phyloP scores from a whole-genome alignment of 1,139 yeast species.

The Ashbya aceris region DNA sequence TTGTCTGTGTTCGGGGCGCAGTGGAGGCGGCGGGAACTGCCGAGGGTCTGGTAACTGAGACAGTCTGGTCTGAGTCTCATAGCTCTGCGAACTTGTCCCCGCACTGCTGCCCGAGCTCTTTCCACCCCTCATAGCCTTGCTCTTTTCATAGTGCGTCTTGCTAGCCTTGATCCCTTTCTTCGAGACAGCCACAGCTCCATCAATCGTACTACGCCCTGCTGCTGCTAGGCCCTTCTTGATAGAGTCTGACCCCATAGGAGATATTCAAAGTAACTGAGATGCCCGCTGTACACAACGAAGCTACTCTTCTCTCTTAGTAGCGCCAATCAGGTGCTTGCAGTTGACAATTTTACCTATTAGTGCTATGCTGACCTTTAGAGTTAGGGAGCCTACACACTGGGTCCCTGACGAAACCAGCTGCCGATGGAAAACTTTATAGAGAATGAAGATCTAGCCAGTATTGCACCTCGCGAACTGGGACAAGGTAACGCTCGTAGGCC shows the following conservation, averaged over 20 bases:
- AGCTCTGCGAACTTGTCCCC: conserved; percentile 10
- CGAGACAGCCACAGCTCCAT: conserved; percentile 39
- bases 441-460: neutral
- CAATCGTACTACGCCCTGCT: conserved; percentile 29
- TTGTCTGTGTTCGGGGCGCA: conserved; percentile 34
- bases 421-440: neutral
- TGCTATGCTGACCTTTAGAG: too few species aligned
- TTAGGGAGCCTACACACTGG: too few species aligned
- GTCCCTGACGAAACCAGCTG: too few species aligned
- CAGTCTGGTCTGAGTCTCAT: conserved; percentile 26
- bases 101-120: conserved; percentile 1
- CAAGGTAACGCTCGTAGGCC: too few species aligned
- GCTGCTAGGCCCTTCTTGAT: conserved; percentile 35
- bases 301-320: too few species aligned
- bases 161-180: conserved; percentile 40
- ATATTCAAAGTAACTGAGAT: neutral
- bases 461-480: too few species aligned
- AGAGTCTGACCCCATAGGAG: conserved; percentile 11
- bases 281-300: too few species aligned
- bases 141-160: conserved; percentile 29
- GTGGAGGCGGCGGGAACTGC: conserved; percentile 48
- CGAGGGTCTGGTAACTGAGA: conserved; percentile 33
- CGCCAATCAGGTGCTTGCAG: too few species aligned
- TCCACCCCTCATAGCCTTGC: conserved; percentile 16
- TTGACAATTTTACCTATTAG: too few species aligned